phyloP scores from a whole-genome alignment of 2,329 filamentous ascomycete genomes.

The Trichoderma sp. region DNA sequence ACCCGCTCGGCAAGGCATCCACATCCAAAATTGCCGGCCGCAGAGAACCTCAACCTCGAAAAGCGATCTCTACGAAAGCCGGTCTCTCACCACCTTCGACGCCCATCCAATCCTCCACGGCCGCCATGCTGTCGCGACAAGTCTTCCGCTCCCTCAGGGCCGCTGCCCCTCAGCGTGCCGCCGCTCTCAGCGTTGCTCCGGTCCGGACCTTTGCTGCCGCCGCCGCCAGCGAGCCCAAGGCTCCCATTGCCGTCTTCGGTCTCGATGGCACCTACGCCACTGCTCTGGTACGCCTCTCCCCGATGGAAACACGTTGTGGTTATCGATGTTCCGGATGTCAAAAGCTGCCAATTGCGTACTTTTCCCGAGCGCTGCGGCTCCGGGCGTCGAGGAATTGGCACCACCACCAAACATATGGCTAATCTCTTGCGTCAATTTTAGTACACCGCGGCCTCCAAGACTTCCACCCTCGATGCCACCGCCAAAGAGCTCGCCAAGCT shows the following conservation, averaged over 20 bases:
- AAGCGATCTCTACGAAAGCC: slow-evolving; percentile 32
- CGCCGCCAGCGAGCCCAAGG: slow-evolving; percentile 66
- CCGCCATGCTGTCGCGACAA: slow-evolving; percentile 59
- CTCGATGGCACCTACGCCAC: slow-evolving; percentile 97
- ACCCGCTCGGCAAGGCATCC: slow-evolving; percentile 36
- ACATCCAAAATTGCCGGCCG: slow-evolving; percentile 44
- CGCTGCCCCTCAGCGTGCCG: slow-evolving; percentile 58
- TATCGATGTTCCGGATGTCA: not conserved
- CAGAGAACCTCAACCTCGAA: slow-evolving; percentile 33
- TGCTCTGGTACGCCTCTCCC: slow-evolving; percentile 74
- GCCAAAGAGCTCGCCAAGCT: slow-evolving; percentile 76
- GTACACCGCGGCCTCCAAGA: slow-evolving; percentile 96
- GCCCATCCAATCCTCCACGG: slow-evolving; percentile 24
- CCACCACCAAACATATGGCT: slow-evolving; percentile 19
- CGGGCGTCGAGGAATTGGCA: not conserved
- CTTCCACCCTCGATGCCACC: slow-evolving; percentile 77
- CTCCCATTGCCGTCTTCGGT: slow-evolving; percentile 88
- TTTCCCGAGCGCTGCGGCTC: not conserved
- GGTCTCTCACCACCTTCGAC: slow-evolving; percentile 29
- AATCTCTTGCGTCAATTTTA: slow-evolving; percentile 48
- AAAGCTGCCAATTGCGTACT: not conserved
- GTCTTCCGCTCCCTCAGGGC: slow-evolving; percentile 54
- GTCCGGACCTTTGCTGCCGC: slow-evolving; percentile 78
- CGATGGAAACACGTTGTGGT: not conserved
- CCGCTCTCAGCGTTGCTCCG: slow-evolving; percentile 44